Percentiles rank a stretch among this genome's conserved stretches.
Evolutionary conservation across 2,329 filamentous ascomycete genomes (phyloP).

Genomic region (Penicillium sp.): DNA sequence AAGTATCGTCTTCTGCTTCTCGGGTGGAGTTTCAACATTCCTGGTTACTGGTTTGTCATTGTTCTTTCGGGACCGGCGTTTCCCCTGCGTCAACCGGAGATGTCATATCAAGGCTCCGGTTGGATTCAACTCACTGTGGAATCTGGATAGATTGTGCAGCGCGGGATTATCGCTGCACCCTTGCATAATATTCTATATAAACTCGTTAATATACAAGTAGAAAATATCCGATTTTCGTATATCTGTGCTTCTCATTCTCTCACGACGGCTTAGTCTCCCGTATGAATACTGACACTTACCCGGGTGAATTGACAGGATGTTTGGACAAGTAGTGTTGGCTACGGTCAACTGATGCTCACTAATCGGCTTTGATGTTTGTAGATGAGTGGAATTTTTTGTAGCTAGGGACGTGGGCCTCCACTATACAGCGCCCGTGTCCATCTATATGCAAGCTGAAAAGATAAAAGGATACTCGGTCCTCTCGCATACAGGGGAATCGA

Average conservation of each 20-base stretch:
- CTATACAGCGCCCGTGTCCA: background rate
- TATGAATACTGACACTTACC: constrained; percentile 25
- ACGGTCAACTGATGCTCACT: constrained; percentile 47
- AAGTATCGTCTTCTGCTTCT: constrained; percentile 2
- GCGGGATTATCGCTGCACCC: constrained; percentile 1
- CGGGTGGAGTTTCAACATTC: constrained; percentile 21
- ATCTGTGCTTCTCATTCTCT: background rate
- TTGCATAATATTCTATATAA: background rate
- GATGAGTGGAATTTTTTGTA: background rate
- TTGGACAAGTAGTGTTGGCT: constrained; percentile 53
- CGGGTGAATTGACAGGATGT: constrained; percentile 49
- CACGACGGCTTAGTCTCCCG: constrained; percentile 14
- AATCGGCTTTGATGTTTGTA: constrained; percentile 40
- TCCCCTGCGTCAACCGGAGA: constrained; percentile 5
- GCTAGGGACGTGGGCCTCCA: background rate
- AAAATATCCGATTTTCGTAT: background rate
- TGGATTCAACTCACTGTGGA: constrained; percentile 19
- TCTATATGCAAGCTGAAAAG: background rate
- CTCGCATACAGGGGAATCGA: background rate
- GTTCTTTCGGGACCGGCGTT: constrained; percentile 11
- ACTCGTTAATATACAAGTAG: background rate
- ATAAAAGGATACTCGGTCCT: background rate
- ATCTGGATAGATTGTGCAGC: constrained; percentile 10
- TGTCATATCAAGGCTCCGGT: constrained; percentile 11
- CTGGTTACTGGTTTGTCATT: constrained; percentile 6